Evolutionary conservation across 768 basidiomycete genomes (phyloP), one percentile per base, ranked within the genome.

Genomic region (Rhizopogon sp.): DNA sequence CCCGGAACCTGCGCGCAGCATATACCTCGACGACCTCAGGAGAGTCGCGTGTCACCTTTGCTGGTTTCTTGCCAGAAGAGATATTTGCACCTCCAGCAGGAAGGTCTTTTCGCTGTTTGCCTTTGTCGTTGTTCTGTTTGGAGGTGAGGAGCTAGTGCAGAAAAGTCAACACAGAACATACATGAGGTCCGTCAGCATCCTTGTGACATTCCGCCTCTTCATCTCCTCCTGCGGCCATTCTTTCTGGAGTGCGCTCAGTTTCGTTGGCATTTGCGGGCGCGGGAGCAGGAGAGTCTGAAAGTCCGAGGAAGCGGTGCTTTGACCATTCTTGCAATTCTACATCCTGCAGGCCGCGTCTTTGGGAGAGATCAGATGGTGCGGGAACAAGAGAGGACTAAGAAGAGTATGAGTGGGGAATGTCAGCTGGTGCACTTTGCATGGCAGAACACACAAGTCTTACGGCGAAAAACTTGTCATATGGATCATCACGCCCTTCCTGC

Each of bases 201-300:
- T 7, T 14, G 17, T 22, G 3, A 16, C 8, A 4, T 22, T 16
- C 8, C 31, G 2, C 8, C 9, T 33, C 13, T 6, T 49, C 25
- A 25, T 25, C 3, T 25, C 25, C 14, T 1, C 6, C 22, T 14
- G 2, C 22, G 6, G 5, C 29, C 6, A 13, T 31, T 5, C 33
- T 8, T 22, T 10, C 20, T 25, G 14, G 20, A 17, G 11, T 9
- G 22, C 1, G 20, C 17, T 10, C 11, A 11, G 6, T 16, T 5
- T 0, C 1, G 22, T 5, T 9, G 2, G 1, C 5, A 14, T 8
- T 16, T 14, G 4, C 8, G 1, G 35, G 33, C 5, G 14, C 7
- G 20, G 4, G 2, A 37, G 4, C 35, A 1, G 31, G 22, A 8
- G 14, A 16, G 4, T 25, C 16, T 22, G 33, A 22, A 10, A 17